Evolutionary conservation across 306 rosid species (phyloP).

Genomic region (Prinsepia uniflora): DNA sequence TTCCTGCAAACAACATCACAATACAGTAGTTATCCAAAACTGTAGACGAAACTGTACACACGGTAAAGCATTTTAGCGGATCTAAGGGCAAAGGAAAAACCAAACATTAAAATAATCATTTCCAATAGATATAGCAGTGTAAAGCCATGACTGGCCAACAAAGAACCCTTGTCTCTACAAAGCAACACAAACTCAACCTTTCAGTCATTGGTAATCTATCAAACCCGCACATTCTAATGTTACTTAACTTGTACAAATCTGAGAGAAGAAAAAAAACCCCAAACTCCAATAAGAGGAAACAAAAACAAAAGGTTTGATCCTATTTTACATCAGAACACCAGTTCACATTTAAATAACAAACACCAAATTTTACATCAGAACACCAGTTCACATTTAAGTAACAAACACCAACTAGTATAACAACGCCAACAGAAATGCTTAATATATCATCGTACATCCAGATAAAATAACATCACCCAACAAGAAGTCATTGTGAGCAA

Average conservation of each 20-base stretch:
- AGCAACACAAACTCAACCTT: neutral
- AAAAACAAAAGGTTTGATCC: neutral
- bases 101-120: neutral
- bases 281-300: neutral
- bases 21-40: neutral
- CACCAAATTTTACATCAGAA: neutral
- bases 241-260: neutral
- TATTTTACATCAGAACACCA: neutral
- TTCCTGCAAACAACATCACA: conserved; percentile 49
- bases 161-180: neutral
- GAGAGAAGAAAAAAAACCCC: too few relatives aligned
- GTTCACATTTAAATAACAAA: neutral
- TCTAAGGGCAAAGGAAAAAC: neutral
- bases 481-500: neutral
- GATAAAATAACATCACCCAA: neutral
- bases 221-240: neutral
- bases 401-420: neutral
- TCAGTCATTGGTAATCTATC: neutral
- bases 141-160: neutral
- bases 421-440: neutral
- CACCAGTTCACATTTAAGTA: neutral
- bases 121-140: neutral
- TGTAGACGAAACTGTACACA: neutral
- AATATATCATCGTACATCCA: neutral
- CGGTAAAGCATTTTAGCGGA: neutral